Evolutionary conservation across 2,329 filamentous ascomycete genomes (phyloP).

Genomic region (Lasiodiplodia theobromae): DNA sequence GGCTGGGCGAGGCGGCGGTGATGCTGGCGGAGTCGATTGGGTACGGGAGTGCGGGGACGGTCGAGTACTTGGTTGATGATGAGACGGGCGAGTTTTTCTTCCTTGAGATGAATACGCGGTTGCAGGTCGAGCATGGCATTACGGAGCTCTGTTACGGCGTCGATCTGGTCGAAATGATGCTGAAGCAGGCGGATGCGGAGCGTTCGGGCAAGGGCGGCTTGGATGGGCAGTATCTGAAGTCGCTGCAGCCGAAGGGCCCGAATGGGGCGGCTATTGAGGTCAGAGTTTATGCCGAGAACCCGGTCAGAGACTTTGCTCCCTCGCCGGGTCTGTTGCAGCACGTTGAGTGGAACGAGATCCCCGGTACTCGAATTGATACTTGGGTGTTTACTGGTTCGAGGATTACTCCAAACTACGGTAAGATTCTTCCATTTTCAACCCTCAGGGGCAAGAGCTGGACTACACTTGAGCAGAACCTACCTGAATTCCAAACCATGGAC

Average conservation of each 20-base stretch:
- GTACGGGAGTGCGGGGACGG: conserved; percentile 87
- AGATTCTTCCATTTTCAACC: conserved; percentile 10
- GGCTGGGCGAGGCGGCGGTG: conserved; percentile 72
- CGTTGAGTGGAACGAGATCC: conserved; percentile 61
- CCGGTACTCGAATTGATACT: conserved; percentile 65
- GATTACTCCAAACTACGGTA: conserved; percentile 63
- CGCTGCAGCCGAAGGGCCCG: conserved; percentile 53
- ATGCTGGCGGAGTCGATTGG: conserved; percentile 63
- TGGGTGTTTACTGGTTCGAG: conserved; percentile 67
- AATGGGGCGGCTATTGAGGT: conserved; percentile 61
- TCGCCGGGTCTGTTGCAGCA: conserved; percentile 65
- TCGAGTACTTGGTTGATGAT: conserved; percentile 90
- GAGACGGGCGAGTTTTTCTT: conserved; percentile 78
- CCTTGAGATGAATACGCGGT: conserved; percentile 65
- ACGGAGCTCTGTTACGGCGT: conserved; percentile 64
- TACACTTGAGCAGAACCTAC: not conserved
- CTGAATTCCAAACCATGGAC: too few species aligned
- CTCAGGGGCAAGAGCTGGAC: not conserved
- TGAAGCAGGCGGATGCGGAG: conserved; percentile 62
- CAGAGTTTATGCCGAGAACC: conserved; percentile 65
- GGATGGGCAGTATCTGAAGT: conserved; percentile 49
- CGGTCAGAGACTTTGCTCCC: conserved; percentile 64
- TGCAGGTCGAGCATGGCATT: conserved; percentile 66
- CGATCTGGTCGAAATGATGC: conserved; percentile 64
- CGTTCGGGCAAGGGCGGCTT: conserved; percentile 55